Base-by-base conservation (phyloP, 1,139 yeast genomes). In the Hyphopichia khmerensis region DNA sequence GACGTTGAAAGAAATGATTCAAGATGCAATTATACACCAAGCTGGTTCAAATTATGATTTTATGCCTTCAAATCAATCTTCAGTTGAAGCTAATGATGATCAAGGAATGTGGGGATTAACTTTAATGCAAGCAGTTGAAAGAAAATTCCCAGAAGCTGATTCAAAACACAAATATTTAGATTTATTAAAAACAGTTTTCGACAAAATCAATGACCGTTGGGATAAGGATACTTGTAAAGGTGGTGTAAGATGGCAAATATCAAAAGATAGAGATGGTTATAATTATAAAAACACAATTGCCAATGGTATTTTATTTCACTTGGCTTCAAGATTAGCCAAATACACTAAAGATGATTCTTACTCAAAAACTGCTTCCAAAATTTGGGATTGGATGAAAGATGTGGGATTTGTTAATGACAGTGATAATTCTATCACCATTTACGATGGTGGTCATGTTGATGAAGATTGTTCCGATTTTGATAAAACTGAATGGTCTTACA, bases 31-130 rank as follows among this genome's bases (percentile, higher is more conserved):
- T 48, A 60, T 77, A 44, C 77, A 72, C 56, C 96, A 88, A 62
- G 73, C 72, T 10, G 96, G 96, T 23, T 65, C 70, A 15, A 75
- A 80, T 57, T 65, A 77, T 61, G 80, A 86, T 63, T 88, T 80
- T 63, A 77, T 87, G 62, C 96, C 96, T 1, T 63, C 79, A 41
- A 84, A 84, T 61, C 91, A 87, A 62, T 72, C 87, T 13, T 72
- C 82, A 16, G 77, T 87, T 7, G 95, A 87, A 62, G 96, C 96
- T 57, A 89, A 89, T 56, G 96, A 89, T 69, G 96, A 89, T 71
- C 95, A 88, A 65, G 95, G 88, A 0, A 84, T 88, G 51, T 89
- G 96, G 96, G 96, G 91, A 0, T 67, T 89, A 43, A 81, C 93
- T 0, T 91, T 77, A 4, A 82, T 89, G 82, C 82, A 77, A 27